Percentiles rank a stretch among this genome's conserved stretches.
Conservation (phyloP, 177 flowering plant genomes). For the Vitis hybrid region DNA sequence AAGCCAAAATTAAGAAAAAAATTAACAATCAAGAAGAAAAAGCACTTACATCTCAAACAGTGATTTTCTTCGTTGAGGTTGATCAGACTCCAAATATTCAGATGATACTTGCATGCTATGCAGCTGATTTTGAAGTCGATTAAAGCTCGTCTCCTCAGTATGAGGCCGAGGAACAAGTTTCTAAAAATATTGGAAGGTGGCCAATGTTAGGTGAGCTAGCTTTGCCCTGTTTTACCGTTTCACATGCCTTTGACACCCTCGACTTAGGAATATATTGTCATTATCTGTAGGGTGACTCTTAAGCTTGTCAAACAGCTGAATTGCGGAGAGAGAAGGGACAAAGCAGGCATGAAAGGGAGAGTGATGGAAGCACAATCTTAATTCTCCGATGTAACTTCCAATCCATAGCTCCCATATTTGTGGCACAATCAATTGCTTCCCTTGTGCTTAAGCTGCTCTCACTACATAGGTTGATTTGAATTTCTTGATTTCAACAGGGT, state of each 20-base stretch:
- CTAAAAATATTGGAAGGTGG: constrained; percentile 23
- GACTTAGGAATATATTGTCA: not conserved
- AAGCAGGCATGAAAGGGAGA: constrained; percentile 53
- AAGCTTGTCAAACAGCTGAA: constrained; percentile 59
- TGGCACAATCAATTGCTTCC: too few species aligned
- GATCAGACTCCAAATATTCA: constrained; percentile 69
- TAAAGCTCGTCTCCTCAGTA: constrained; percentile 6
- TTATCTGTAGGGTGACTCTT: constrained; percentile 11
- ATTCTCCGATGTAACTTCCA: constrained; percentile 46
- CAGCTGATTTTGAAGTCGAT: constrained; percentile 1
- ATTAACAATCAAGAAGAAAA: not conserved
- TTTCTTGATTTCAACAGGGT: too few species aligned
- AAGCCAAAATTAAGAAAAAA: not conserved
- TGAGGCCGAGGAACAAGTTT: constrained; percentile 35
- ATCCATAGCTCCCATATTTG: constrained; percentile 61
- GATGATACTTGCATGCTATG: constrained; percentile 15
- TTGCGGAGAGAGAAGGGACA: constrained; percentile 73
- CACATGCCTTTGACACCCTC: constrained; percentile 6
- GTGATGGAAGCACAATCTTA: constrained; percentile 28
- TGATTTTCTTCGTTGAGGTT: constrained; percentile 59
- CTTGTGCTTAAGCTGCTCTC: too few species aligned
- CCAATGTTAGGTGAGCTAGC: constrained; percentile 12
- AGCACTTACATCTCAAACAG: constrained; percentile 62
- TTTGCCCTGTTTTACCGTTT: constrained; percentile 9
- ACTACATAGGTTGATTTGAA: too few species aligned